Base-by-base conservation (phyloP, 2,329 filamentous ascomycete genomes). In the Xylaria sp. region DNA sequence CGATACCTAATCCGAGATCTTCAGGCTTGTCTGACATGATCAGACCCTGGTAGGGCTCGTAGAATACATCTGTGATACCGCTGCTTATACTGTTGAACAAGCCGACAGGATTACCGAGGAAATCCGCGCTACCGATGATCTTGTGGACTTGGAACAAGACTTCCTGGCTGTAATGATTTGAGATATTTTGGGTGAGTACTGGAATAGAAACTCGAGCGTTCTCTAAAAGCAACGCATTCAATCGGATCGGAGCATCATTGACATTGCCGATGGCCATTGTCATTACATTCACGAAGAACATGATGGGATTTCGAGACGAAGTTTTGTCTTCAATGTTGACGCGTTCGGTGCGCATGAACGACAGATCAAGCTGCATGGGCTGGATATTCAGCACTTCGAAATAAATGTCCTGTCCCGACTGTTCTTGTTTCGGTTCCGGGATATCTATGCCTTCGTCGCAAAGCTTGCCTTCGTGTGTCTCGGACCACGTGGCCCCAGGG, bases 211-310 rank as follows among this genome's bases (percentile, higher is more conserved):
- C 92, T 34, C 96, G 90, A 54, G 96, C 94, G 76, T 99, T 99
- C 81, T 99, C 96, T 28, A 99, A 84, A 84, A 99, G 92, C 28
- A 99, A 84, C 0, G 96, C 94, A 72, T 98, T 99, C 78, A 99
- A 90, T 57, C 94, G 91, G 63, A 99, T 90, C 0, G 96, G 97
- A 7, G 96, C 96, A 81, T 99, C 97, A 76, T 99, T 99, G 84
- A 99, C 94, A 76, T 99, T 99, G 72, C 96, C 96, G 76, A 99
- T 96, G 15, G 96, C 97, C 96, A 99, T 99, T 0, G 97, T 98
- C 85, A 99, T 90, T 74, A 98, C 93, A 78, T 99, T 98, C 80
- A 98, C 90, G 79, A 98, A 94, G 84, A 98, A 99, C 94, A 98
- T 98, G 80, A 99, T 87, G 0, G 97, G 97, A 78, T 97, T 99